Percentiles rank a stretch among this genome's conserved stretches.
Conservation (phyloP, 306 rosid species). For the Sphenostylis stenocarpa region DNA sequence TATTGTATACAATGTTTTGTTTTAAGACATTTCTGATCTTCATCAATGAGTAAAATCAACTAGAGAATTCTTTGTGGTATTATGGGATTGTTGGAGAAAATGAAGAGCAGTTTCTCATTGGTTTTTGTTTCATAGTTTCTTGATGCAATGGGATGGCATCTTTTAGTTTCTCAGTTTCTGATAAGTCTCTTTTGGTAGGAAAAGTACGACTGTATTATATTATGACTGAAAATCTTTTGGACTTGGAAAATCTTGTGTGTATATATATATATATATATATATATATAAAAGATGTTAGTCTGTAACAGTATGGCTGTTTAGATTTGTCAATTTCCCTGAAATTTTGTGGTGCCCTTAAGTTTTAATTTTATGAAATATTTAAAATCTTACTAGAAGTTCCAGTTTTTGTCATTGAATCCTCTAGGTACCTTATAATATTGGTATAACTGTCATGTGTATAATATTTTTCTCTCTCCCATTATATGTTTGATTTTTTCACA, state of each 20-base stretch:
- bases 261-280: too few species aligned
- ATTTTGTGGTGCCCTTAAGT: too few species aligned
- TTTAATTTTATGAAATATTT: too few species aligned
- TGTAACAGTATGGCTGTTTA: too few species aligned
- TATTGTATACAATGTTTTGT: background rate
- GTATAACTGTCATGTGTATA: background rate
- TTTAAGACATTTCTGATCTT: background rate
- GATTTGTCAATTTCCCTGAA: too few species aligned
- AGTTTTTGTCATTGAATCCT: too few species aligned
- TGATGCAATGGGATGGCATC: background rate
- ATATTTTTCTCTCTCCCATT: conserved; percentile 9
- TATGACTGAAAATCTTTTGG: too few species aligned
- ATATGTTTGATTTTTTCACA: conserved; percentile 43
- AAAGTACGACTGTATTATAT: too few species aligned
- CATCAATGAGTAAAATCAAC: background rate
- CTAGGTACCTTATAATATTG: background rate
- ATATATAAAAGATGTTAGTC: too few species aligned
- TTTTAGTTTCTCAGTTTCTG: background rate
- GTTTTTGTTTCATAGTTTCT: background rate
- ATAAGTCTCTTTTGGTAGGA: too few species aligned
- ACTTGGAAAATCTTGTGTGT: too few species aligned
- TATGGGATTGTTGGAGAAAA: background rate
- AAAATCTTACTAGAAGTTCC: too few species aligned
- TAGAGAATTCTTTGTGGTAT: background rate
- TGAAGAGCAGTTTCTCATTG: background rate